Evolutionary conservation across 176 grass and related monocot species (phyloP).

Genomic region (Zoysia pacifica): DNA sequence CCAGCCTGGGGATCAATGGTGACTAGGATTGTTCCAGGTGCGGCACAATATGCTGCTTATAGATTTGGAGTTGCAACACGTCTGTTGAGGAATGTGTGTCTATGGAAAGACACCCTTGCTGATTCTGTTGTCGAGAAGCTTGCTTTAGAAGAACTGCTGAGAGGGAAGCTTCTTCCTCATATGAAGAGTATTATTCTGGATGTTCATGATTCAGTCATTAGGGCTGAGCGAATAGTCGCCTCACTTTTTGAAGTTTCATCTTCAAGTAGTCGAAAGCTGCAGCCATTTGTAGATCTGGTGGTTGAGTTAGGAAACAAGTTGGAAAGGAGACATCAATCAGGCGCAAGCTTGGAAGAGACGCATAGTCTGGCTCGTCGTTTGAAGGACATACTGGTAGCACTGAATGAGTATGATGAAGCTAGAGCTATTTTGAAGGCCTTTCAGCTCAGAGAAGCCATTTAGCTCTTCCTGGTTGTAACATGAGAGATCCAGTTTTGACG

Average conservation of each 20-base stretch:
- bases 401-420: slow-evolving; percentile 92
- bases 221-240: slow-evolving; percentile 72
- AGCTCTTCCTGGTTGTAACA: slow-evolving; percentile 26
- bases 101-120: slow-evolving; percentile 90
- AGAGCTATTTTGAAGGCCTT: slow-evolving; percentile 72
- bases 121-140: slow-evolving; percentile 73
- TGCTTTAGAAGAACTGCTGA: slow-evolving; percentile 75
- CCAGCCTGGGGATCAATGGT: slow-evolving; percentile 81
- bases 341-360: slow-evolving; percentile 63
- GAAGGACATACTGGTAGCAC: slow-evolving; percentile 63
- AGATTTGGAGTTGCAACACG: slow-evolving; percentile 82
- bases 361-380: slow-evolving; percentile 70
- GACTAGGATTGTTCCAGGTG: slow-evolving; percentile 74
- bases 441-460: slow-evolving; percentile 89
- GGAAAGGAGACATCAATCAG: slow-evolving; percentile 54
- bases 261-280: slow-evolving; percentile 52
- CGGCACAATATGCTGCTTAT: slow-evolving; percentile 68
- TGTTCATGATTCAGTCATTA: slow-evolving; percentile 74
- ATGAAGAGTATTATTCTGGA: slow-evolving; percentile 80
- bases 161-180: slow-evolving; percentile 87
- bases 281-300: slow-evolving; percentile 66
- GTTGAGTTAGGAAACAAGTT: slow-evolving; percentile 74
- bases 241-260: slow-evolving; percentile 59
- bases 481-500: slow-evolving; percentile 43
- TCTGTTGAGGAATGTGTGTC: slow-evolving; percentile 78